phyloP scores from a whole-genome alignment of 2,329 filamentous ascomycete species.

The Cercospora brassicicola region DNA sequence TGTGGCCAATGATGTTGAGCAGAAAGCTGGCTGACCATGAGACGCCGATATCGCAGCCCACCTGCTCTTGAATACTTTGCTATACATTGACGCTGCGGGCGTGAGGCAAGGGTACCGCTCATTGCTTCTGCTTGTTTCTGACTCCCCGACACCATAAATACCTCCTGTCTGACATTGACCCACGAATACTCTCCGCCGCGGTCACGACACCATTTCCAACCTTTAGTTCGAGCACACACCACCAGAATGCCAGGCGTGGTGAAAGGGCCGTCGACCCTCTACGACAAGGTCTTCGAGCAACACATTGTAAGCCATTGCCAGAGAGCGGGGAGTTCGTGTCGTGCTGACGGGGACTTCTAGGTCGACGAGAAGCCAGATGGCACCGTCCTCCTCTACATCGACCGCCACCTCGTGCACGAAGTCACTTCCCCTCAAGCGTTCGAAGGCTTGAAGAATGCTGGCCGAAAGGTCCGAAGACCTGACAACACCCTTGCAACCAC shows the following conservation, averaged over 20 bases:
- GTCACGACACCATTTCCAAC: neutral
- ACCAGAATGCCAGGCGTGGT: slow-evolving; percentile 37
- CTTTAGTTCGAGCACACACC: neutral
- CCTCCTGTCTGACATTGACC: neutral
- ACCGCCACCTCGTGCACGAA: slow-evolving; percentile 95
- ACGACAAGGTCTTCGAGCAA: slow-evolving; percentile 94
- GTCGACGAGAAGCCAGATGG: slow-evolving; percentile 91
- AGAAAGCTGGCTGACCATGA: neutral
- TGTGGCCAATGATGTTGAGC: neutral
- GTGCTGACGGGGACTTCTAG: slow-evolving; percentile 17
- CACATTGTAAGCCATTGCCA: slow-evolving; percentile 62
- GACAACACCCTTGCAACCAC: slow-evolving; percentile 97
- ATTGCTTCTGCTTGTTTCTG: slow-evolving; percentile 2
- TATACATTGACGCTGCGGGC: neutral
- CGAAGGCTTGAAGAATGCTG: slow-evolving; percentile 87
- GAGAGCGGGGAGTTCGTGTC: neutral
- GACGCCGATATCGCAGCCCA: slow-evolving; percentile 7
- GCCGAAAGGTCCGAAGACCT: slow-evolving; percentile 82
- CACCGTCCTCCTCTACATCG: slow-evolving; percentile 89
- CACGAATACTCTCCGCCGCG: neutral
- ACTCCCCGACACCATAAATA: neutral
- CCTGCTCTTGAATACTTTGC: neutral
- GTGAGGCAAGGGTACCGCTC: slow-evolving; percentile 1
- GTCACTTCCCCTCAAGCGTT: slow-evolving; percentile 99
- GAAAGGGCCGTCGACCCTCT: slow-evolving; percentile 47